Percentiles rank a stretch among this genome's conserved stretches.
Conservation (phyloP, 2,329 filamentous ascomycete species). For the Beauveria australis region DNA sequence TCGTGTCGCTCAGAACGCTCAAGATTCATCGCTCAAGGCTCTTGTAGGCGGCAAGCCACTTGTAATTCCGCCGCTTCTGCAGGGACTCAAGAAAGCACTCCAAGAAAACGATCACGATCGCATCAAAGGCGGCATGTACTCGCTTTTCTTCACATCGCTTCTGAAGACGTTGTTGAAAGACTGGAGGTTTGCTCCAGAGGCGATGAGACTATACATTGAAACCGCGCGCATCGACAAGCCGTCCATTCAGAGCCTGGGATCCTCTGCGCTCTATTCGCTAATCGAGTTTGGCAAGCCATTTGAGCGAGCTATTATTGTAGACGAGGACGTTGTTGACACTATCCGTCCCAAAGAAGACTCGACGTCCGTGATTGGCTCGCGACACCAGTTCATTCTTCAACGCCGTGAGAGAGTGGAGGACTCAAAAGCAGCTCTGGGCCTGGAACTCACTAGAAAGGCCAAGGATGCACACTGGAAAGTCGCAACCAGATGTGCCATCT, state of each 20-base stretch:
- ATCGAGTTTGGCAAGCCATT: conserved; percentile 87
- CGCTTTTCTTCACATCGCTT: conserved; percentile 79
- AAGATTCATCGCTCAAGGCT: conserved; percentile 87
- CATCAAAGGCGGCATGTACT: conserved; percentile 93
- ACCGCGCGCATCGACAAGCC: conserved; percentile 87
- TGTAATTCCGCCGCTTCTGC: conserved; percentile 80
- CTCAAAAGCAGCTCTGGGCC: conserved; percentile 71
- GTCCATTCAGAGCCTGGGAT: conserved; percentile 84
- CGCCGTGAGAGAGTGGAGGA: conserved; percentile 71
- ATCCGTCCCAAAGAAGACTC: conserved; percentile 65
- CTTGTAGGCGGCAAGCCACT: conserved; percentile 81
- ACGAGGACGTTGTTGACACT: conserved; percentile 59
- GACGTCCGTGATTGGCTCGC: conserved; percentile 42
- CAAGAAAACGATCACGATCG: conserved; percentile 75
- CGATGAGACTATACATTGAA: conserved; percentile 83
- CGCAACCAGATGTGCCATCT: conserved; percentile 78
- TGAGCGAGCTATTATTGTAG: conserved; percentile 76
- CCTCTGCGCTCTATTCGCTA: conserved; percentile 72
- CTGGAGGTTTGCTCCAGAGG: conserved; percentile 88
- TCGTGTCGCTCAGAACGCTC: conserved; percentile 83
- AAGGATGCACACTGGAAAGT: conserved; percentile 92
- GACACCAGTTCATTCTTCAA: conserved; percentile 65
- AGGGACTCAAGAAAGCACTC: conserved; percentile 69
- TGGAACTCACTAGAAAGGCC: conserved; percentile 72
- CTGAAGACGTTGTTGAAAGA: conserved; percentile 82